Base-by-base conservation (phyloP, 352 stramenopile genomes). In the Phytopythium litorale region DNA sequence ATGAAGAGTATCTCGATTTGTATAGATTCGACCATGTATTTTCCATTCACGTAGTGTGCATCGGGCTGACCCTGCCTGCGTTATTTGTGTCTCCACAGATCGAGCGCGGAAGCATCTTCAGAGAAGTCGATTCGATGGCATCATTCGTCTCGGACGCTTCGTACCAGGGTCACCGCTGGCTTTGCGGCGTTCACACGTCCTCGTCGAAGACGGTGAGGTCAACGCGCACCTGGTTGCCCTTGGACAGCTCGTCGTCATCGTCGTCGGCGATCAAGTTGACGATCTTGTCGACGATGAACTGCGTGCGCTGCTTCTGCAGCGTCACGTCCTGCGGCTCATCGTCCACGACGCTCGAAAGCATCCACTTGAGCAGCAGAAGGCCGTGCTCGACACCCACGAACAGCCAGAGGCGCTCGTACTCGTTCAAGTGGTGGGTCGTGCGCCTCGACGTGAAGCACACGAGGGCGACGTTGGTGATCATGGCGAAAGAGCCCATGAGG, bases 381-480 rank as follows among this genome's bases (percentile, higher is more conserved):
- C 56, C 73, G 70, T 88, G 81, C 68, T 91, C 81, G 43, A 92
- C 58, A 32, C 60, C 79, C 9, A 92, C 64, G 52, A 96, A 91
- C 15, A 89, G 60, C 72, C 75, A 83, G 42, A 89, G 58, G 25
- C 82, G 76, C 48, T 75, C 61, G 53, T 81, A 76, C 25, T 70
- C 61, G 21, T 78, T 71, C 45, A 87, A 43, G 40, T 72, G 46
- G 7, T 74, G 45, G 13, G 86, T 89, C 33, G 77, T 82, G 46
- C 73, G 78, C 33, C 88, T 77, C 25, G 78, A 95, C 15, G 92
- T 97, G 66, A 98, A 98, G 51, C 85, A 92, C 68, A 98, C 91
- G 18, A 98, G 73, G n/a, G 91, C 83, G 49, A 95, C 92, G 72
- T 98, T 98, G 16, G 92, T 98, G 18, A 97, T 66, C 54, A 97